Percentiles rank a stretch among this genome's conserved stretches.
phyloP scores from a whole-genome alignment of 1,284 basidiomycete genomes.

The Tranzscheliella williamsii region DNA sequence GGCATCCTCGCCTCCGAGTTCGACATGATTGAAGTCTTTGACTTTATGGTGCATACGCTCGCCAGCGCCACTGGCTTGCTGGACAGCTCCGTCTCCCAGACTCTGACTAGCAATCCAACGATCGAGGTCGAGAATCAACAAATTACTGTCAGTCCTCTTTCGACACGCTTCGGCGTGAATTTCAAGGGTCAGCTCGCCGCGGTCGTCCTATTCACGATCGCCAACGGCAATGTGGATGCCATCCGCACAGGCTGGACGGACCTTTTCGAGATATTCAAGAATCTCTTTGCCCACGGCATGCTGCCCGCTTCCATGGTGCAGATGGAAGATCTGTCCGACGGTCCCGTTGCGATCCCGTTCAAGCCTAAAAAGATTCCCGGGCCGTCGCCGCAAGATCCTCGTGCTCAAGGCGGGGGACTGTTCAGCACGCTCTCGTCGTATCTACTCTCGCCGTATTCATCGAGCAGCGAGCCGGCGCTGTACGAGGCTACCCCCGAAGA shows the following conservation, averaged over 20 bases:
- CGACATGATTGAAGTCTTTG: slow-evolving; percentile 89
- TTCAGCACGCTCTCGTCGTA: slow-evolving; percentile 94
- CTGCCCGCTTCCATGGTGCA: slow-evolving; percentile 79
- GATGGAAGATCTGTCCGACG: slow-evolving; percentile 82
- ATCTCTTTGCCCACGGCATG: slow-evolving; percentile 88
- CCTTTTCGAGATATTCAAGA: slow-evolving; percentile 98
- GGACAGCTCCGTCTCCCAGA: slow-evolving; percentile 42
- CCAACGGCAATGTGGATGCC: slow-evolving; percentile 93
- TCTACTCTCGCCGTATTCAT: slow-evolving; percentile 87
- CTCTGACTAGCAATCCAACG: slow-evolving; percentile 75
- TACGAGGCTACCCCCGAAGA: slow-evolving; percentile 78
- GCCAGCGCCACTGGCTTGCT: slow-evolving; percentile 49
- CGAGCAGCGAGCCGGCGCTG: slow-evolving; percentile 70
- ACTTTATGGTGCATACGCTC: slow-evolving; percentile 89
- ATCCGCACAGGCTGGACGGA: slow-evolving; percentile 85
- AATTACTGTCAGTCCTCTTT: slow-evolving; percentile 86
- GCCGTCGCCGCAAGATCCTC: slow-evolving; percentile 80
- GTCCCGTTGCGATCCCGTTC: slow-evolving; percentile 38
- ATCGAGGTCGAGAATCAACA: slow-evolving; percentile 90
- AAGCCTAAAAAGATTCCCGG: slow-evolving; percentile 67
- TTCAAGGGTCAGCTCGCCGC: slow-evolving; percentile 95
- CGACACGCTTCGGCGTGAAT: slow-evolving; percentile 90
- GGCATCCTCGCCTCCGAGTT: slow-evolving; percentile 89
- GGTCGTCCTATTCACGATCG: slow-evolving; percentile 95
- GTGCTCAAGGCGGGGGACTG: slow-evolving; percentile 80